phyloP scores from a whole-genome alignment of 2,329 filamentous ascomycete species.

The Macrophomina tecta region DNA sequence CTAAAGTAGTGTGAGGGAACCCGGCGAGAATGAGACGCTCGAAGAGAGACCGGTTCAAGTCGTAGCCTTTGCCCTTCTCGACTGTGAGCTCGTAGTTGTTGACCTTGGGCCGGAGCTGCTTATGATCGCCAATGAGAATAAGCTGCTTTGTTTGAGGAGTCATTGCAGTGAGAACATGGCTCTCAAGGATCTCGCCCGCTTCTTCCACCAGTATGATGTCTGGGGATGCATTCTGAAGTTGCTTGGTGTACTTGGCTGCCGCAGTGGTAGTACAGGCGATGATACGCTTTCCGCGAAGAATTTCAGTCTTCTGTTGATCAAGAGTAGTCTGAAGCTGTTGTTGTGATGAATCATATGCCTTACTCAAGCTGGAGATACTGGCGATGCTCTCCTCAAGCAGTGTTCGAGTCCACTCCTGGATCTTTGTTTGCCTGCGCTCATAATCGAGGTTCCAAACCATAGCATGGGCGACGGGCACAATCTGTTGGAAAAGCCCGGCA shows the following conservation, averaged over 20 bases:
- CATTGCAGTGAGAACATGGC: conserved; percentile 68
- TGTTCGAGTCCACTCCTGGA: conserved; percentile 37
- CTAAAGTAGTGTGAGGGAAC: conserved; percentile 60
- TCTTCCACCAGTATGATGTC: conserved; percentile 73
- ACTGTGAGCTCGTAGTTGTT: conserved; percentile 66
- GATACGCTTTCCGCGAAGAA: conserved; percentile 61
- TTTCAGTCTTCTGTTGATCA: conserved; percentile 36
- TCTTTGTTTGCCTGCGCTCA: conserved; percentile 44
- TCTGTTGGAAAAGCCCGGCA: conserved; percentile 52
- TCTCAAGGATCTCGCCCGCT: conserved; percentile 74
- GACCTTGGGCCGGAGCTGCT: conserved; percentile 73
- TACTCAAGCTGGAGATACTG: conserved; percentile 47
- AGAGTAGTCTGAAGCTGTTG: conserved; percentile 42
- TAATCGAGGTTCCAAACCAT: conserved; percentile 61
- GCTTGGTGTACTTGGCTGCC: conserved; percentile 65
- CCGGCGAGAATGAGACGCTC: conserved; percentile 68
- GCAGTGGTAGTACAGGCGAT: conserved; percentile 76
- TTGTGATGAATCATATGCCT: conserved; percentile 48
- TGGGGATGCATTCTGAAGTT: conserved; percentile 61
- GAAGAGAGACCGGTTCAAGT: conserved; percentile 72
- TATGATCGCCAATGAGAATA: conserved; percentile 75
- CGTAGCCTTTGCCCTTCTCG: conserved; percentile 69
- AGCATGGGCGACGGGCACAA: conserved; percentile 36
- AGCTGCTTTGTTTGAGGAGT: conserved; percentile 64
- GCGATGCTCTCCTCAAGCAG: conserved; percentile 58